phyloP scores from a whole-genome alignment of 805 yeast species.

The Lipomyces chichibuensis region DNA sequence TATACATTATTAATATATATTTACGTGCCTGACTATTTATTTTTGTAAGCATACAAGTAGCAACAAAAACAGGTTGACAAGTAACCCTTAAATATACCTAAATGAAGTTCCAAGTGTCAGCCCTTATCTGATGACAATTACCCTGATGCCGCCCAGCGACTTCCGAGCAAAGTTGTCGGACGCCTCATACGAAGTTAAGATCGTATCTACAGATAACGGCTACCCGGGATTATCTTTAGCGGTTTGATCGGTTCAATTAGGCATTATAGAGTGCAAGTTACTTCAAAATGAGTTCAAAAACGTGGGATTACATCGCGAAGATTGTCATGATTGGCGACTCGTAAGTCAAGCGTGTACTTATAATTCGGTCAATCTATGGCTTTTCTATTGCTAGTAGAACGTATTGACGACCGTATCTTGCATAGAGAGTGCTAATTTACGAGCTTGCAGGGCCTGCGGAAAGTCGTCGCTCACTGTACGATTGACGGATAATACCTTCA shows the following conservation, averaged over 20 bases:
- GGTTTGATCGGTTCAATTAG: not conserved
- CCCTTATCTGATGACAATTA: conserved; percentile 3
- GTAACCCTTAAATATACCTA: no score
- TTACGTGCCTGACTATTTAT: not conserved
- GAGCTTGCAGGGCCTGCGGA: conserved; percentile 43
- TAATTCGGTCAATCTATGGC: not conserved
- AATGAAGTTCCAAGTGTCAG: not conserved
- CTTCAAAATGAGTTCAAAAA: conserved; percentile 29
- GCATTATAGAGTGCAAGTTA: not conserved
- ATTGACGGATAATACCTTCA: conserved; percentile 45
- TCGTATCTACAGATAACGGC: not conserved
- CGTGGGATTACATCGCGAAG: conserved; percentile 45
- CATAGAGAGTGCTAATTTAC: not conserved
- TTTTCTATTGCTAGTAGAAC: conserved; percentile 23
- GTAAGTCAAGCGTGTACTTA: conserved; percentile 38
- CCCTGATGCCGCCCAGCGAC: conserved; percentile 3
- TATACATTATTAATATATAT: not conserved
- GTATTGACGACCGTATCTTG: conserved; percentile 36
- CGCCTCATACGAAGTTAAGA: no score
- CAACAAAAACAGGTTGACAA: no score
- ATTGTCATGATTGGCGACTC: conserved; percentile 47
- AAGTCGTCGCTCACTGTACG: conserved; percentile 45
- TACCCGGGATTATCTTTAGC: not conserved
- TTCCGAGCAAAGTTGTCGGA: not conserved
- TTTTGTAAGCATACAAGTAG: not conserved